Evolutionary conservation across 2,329 filamentous ascomycete genomes (phyloP).

Genomic region (Ceratocystiopsis sp.): DNA sequence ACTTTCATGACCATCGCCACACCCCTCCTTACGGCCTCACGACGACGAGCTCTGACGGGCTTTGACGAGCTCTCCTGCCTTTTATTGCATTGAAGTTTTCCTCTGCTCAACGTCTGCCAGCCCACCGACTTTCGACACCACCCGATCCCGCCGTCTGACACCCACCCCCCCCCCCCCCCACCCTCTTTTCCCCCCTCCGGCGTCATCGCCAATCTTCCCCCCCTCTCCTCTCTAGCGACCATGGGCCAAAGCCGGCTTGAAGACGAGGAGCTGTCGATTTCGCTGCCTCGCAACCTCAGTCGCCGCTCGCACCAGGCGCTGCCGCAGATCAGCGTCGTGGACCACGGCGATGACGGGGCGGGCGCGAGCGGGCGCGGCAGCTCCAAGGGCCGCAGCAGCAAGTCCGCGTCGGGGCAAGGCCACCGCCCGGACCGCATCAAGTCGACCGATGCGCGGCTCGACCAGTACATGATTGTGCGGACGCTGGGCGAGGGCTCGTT

Average conservation of each 20-base stretch:
- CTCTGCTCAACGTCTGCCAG: no score
- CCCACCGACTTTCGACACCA: no score
- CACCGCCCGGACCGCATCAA: conserved; percentile 11
- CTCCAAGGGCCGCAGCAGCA: conserved; percentile 6
- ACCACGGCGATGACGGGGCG: conserved; percentile 9
- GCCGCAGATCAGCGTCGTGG: conserved; percentile 21
- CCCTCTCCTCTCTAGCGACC: no score
- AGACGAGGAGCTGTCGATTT: conserved; percentile 71
- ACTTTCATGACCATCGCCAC: no score
- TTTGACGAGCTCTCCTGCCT: no score
- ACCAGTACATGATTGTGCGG: conserved; percentile 78
- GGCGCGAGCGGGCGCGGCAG: conserved; percentile 1
- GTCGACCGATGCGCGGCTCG: conserved; percentile 23
- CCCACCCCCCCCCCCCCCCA: not conserved
- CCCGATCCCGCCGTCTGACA: not conserved
- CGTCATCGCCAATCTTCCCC: not conserved
- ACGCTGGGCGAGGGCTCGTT: conserved; percentile 95
- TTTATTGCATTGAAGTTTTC: no score
- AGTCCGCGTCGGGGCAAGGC: not conserved
- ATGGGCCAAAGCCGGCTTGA: conserved; percentile 47
- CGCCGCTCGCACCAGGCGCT: conserved; percentile 27
- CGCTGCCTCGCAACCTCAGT: conserved; percentile 47
- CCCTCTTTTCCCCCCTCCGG: not conserved
- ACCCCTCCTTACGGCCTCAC: no score
- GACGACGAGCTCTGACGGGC: no score